phyloP scores from a whole-genome alignment of 345 rosid species.

The Anastatica hierochuntica region DNA sequence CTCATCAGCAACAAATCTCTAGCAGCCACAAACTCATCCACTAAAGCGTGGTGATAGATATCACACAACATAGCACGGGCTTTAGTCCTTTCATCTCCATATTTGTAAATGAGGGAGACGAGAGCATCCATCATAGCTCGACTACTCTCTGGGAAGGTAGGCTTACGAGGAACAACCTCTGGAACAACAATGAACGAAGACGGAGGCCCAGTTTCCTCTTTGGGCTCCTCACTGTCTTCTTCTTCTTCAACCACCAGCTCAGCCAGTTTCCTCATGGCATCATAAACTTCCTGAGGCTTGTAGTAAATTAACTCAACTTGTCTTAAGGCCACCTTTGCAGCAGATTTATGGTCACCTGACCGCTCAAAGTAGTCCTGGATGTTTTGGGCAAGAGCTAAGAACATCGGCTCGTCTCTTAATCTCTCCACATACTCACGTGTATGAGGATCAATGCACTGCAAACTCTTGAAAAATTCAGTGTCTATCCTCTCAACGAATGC shows the following conservation, averaged over 20 bases:
- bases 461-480: constrained; percentile 82
- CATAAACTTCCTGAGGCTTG: constrained; percentile 91
- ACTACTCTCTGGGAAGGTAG: constrained; percentile 75
- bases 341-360: constrained; percentile 59
- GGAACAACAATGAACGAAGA: constrained; percentile 54
- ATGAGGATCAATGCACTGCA: constrained; percentile 94
- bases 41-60: constrained; percentile 81
- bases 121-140: constrained; percentile 82
- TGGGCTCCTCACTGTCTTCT: constrained; percentile 34
- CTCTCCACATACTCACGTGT: constrained; percentile 88
- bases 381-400: constrained; percentile 76
- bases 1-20: constrained; percentile 91
- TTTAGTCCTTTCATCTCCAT: constrained; percentile 93
- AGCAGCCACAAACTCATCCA: constrained; percentile 60
- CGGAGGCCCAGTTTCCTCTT: constrained; percentile 61
- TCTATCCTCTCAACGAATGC: constrained; percentile 88
- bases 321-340: constrained; percentile 75
- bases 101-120: constrained; percentile 75
- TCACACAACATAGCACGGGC: constrained; percentile 99
- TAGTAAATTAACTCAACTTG: constrained; percentile 78
- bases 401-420: constrained; percentile 77
- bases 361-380: constrained; percentile 74
- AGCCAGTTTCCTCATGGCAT: constrained; percentile 88
- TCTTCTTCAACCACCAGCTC: constrained; percentile 46
- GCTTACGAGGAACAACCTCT: constrained; percentile 82